These are phyloP conservation scores for Kodamaea leandrae DNA, from an alignment of 805 yeast species.

Conservation along the genomic window DNA sequence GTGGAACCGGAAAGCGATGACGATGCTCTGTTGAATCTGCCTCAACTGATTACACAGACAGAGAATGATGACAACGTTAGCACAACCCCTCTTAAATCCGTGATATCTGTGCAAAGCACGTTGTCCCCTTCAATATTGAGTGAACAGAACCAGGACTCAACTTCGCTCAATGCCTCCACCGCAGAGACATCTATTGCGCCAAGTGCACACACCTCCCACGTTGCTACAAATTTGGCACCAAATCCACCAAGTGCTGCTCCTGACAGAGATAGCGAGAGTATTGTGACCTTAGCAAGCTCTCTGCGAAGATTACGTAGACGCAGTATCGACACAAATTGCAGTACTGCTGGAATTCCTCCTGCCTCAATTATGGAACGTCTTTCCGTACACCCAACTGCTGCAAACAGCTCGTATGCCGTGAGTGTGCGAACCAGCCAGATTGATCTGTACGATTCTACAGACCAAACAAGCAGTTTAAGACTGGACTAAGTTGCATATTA, in stretches of 20 bases:
- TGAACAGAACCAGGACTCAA: constrained; percentile 24
- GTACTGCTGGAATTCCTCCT: constrained; percentile 69
- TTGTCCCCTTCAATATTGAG: constrained; percentile 40
- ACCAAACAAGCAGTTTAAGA: constrained; percentile 14
- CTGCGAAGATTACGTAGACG: constrained; percentile 39
- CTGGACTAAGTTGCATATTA: not conserved
- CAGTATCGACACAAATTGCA: constrained; percentile 54
- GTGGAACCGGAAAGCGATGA: constrained; percentile 9
- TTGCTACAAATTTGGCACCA: constrained; percentile 13
- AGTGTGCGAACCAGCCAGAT: constrained; percentile 16
- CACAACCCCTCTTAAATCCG: constrained; percentile 48
- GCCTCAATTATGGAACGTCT: constrained; percentile 66
- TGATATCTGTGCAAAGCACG: constrained; percentile 40
- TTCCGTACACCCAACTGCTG: constrained; percentile 30
- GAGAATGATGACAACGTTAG: constrained; percentile 40
- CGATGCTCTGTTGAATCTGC: constrained; percentile 11
- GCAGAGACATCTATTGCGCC: constrained; percentile 53
- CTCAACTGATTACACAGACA: constrained; percentile 19
- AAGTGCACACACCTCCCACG: constrained; percentile 20
- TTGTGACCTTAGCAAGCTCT: constrained; percentile 42
- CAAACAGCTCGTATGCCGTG: constrained; percentile 21
- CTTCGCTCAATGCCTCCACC: constrained; percentile 42
- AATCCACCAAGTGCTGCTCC: constrained; percentile 13
- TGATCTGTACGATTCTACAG: constrained; percentile 16
- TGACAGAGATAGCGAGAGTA: constrained; percentile 42